Evolutionary conservation across 140 eudicot genomes (phyloP), one percentile per base, ranked within the genome.

Genomic region (Senecio squalidus): DNA sequence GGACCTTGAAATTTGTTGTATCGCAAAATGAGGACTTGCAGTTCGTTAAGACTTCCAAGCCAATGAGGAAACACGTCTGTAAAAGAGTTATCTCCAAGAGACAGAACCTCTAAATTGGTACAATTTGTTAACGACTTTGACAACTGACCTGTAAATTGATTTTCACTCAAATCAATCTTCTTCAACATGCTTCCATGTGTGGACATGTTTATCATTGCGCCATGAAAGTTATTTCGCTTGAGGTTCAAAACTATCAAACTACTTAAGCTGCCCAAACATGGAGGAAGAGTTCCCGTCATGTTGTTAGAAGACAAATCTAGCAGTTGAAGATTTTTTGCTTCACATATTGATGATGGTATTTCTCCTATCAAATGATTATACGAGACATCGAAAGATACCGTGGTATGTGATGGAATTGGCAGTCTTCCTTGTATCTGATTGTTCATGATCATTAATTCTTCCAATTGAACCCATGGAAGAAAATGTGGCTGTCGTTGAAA

Each of bases 201-300:
- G 21, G 21, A 21, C 21, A 4, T 3, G 26, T 47, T 20, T n/a
- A 22, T 21, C 26, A 47, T 21, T 9, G 54, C 9, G 14, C 54
- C 54, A 21, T 47, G 54, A 8, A 47, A 47, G n/a, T 47, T 47
- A 22, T 47, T 47, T 9, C 6, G 1, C 9, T 22, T 20, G 5
- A 47, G 54, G 27, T 47, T 47, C n/a, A 47, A 47, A 21, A 47
- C 54, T 3, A 5, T 6, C 24, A 46, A 58, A 26, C 8, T 54
- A 17, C 29, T 33, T 49, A 72, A 20, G 3, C 31, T 63, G 31
- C 9, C 64, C 10, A 78, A 22, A 20, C 83, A 77, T 40, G 45
- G 48, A 29, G 79, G 75, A 62, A 72, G n/a, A 27, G 50, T 2
- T 9, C 83, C 83, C 31, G 50, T 67, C 21, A 77, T 51, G 39